These are phyloP conservation scores for Hysterangium stoloniferum DNA, from an alignment of 768 basidiomycete species.

Conservation along the genomic window DNA sequence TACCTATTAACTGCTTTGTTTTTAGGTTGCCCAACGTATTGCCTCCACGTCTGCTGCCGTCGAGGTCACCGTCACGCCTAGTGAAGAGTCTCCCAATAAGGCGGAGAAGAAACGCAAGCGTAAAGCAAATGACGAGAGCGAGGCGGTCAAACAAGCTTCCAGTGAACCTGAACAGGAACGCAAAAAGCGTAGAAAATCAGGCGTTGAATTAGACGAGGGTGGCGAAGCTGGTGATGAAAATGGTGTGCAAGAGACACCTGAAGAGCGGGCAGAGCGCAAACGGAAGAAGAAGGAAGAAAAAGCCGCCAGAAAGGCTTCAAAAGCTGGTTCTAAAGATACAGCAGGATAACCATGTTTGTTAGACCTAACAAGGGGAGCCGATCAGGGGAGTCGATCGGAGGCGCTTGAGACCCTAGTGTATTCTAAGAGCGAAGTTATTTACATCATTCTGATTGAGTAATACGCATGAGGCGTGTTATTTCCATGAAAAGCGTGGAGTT, in stretches of 20 bases:
- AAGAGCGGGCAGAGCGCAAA: conserved; percentile 41
- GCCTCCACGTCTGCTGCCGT: conserved; percentile 16
- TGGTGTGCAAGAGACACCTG: conserved; percentile 35
- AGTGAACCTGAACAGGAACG: conserved; percentile 17
- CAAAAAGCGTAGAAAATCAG: conserved; percentile 33
- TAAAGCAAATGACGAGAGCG: conserved; percentile 19
- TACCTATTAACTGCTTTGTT: conserved; percentile 12
- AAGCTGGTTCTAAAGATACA: conserved; percentile 17
- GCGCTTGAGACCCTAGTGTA: too few relatives aligned
- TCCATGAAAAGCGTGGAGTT: too few relatives aligned
- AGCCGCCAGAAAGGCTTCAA: conserved; percentile 17
- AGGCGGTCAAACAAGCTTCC: not conserved
- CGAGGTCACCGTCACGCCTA: conserved; percentile 21
- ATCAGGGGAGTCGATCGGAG: too few relatives aligned
- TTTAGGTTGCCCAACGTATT: conserved; percentile 7
- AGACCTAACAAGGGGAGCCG: too few relatives aligned
- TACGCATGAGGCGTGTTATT: too few relatives aligned
- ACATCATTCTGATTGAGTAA: too few relatives aligned
- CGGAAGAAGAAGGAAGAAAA: conserved; percentile 44
- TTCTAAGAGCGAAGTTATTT: too few relatives aligned
- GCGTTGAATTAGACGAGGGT: conserved; percentile 31
- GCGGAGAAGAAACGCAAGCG: conserved; percentile 78
- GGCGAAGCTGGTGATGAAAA: conserved; percentile 27
- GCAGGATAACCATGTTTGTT: not conserved
- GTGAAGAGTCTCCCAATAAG: conserved; percentile 33